Evolutionary conservation across 2,329 filamentous ascomycete genomes (phyloP).

Genomic region (Byssochlamys sp.): DNA sequence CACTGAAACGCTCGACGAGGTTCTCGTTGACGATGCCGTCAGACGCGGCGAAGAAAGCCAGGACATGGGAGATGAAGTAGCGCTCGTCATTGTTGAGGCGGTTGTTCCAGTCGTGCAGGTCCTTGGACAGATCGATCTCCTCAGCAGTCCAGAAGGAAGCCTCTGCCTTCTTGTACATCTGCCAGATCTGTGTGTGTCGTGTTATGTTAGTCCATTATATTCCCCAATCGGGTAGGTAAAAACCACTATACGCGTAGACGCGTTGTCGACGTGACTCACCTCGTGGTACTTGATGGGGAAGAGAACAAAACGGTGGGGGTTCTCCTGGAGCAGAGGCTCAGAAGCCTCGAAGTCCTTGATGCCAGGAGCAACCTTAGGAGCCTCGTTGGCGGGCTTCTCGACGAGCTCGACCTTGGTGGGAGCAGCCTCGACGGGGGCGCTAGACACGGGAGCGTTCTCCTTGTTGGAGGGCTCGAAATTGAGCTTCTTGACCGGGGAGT

Average conservation of each 20-base stretch:
- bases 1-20: conserved; percentile 92
- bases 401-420: conserved; percentile 45
- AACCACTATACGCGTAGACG: conserved; percentile 60
- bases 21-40: conserved; percentile 99
- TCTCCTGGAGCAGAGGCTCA: conserved; percentile 90
- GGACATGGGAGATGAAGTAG: conserved; percentile 96
- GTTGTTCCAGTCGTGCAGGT: conserved; percentile 99
- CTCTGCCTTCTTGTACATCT: conserved; percentile 99
- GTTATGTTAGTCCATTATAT: conserved; percentile 29
- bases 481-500: conserved; percentile 84
- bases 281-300: conserved; percentile 99
- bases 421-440: conserved; percentile 44
- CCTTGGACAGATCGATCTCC: conserved; percentile 98
- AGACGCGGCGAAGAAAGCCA: conserved; percentile 97
- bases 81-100: conserved; percentile 91
- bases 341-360: conserved; percentile 63
- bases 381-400: conserved; percentile 33
- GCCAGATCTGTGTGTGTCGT: conserved; percentile 68
- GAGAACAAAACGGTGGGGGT: conserved; percentile 88
- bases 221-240: conserved; percentile 6
- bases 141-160: conserved; percentile 99
- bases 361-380: conserved; percentile 37
- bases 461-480: conserved; percentile 66
- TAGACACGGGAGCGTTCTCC: conserved; percentile 60
- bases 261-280: conserved; percentile 57